Evolutionary conservation across 257 asterid genomes (phyloP).

Genomic region (Solanum paucissectum): DNA sequence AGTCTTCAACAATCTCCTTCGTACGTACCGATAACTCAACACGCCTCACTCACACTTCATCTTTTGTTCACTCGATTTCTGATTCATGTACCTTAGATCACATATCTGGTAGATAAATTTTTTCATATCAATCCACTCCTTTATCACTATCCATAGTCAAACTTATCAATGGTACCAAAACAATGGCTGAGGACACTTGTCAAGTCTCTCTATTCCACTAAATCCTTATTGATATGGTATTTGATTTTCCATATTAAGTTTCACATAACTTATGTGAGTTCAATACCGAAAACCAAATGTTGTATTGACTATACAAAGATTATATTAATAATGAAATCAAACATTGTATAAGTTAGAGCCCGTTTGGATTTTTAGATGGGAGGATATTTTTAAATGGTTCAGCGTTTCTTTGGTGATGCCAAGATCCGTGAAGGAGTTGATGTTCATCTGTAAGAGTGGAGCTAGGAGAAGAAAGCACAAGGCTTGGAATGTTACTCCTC

Average conservation of each 20-base stretch:
- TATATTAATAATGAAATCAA: neutral
- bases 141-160: neutral
- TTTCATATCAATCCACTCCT: neutral
- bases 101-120: neutral
- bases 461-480: neutral
- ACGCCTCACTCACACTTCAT: neutral
- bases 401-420: neutral
- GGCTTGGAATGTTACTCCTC: neutral
- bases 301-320: neutral
- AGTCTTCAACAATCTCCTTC: neutral
- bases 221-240: neutral
- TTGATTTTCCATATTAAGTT: neutral
- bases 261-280: neutral
- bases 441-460: neutral
- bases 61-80: neutral
- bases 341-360: neutral
- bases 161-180: neutral
- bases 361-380: neutral
- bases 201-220: neutral
- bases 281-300: neutral
- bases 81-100: neutral
- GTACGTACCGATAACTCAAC: neutral
- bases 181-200: neutral
- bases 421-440: neutral
- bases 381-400: neutral